Evolutionary conservation across 306 rosid genomes (phyloP), one percentile per base, ranked within the genome.

Genomic region (Inga leiocalycina): DNA sequence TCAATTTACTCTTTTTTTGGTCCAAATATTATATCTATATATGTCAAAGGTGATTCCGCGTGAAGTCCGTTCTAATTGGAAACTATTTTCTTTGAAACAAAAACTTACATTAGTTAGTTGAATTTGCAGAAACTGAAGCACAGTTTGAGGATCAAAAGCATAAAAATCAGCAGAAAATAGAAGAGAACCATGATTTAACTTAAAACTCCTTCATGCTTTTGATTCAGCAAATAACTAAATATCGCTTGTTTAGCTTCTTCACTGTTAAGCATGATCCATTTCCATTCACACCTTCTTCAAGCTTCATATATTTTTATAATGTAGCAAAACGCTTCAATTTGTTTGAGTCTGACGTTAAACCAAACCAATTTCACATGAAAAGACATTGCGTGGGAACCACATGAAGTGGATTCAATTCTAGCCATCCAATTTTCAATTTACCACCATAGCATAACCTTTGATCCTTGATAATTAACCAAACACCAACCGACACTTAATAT

Each of bases 361-460:
- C 79, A 62, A 48, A 61, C 76, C 44, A 56, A 67, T 10, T 79
- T 79, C 27, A 32, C 68, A 56, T 84, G 74, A 80, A 71, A 76
- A 46, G 64, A 71, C 65, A 39, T 81, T 43, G 0, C 13, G 87
- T 77, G 85, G 85, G 80, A 22, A 81, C 85, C 85, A 65, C 71
- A 44, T 68, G 79, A 85, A 71, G 77, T 81, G 82, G 80, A 77
- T 65, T 80, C 82, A 85, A 77, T 72, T 85, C 82, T 59, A 76
- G 62, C 74, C 72, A 49, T 44, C 27, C 3, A 32, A 43, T 19
- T 4, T 44, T 59, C 11, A 43, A 59, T 32, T 39, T 64, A 45
- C 44, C 35, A 6, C 52, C 7, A 20, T 8, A 9, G 71, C 54
- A 41, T 41, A 41, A 41, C 35, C 35, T 64, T 6, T 67, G 45